Conservation (phyloP, 768 basidiomycete species). For the Naganishia randhawae region DNA sequence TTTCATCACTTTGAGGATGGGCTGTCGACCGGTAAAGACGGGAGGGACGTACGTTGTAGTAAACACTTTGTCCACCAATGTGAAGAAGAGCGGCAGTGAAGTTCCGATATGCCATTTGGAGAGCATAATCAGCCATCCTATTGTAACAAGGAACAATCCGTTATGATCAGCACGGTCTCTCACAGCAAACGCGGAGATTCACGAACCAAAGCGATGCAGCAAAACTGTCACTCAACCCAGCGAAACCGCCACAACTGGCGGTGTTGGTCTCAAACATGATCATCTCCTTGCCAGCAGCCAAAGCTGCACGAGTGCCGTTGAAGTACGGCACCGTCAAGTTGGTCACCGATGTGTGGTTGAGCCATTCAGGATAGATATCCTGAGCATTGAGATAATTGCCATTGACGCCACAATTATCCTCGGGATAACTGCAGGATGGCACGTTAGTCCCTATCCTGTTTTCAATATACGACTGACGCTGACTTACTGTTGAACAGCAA, state of each 20-base stretch:
- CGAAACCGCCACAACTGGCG: slow-evolving; percentile 57
- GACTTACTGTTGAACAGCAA: slow-evolving; percentile 50
- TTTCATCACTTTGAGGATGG: not conserved
- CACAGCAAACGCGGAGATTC: not conserved
- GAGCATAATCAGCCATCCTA: slow-evolving; percentile 57
- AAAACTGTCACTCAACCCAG: slow-evolving; percentile 61
- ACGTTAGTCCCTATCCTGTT: not conserved
- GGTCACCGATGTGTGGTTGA: slow-evolving; percentile 60
- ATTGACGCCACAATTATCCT: slow-evolving; percentile 50
- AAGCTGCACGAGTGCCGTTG: slow-evolving; percentile 54
- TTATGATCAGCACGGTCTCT: too few relatives aligned
- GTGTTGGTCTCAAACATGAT: slow-evolving; percentile 71
- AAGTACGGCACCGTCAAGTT: slow-evolving; percentile 59
- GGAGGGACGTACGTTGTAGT: slow-evolving; percentile 55
- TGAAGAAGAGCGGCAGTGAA: slow-evolving; percentile 57
- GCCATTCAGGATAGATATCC: slow-evolving; percentile 55
- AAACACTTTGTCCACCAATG: slow-evolving; percentile 57
- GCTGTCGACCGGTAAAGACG: not conserved
- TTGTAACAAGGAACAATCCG: not conserved
- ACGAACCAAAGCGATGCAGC: slow-evolving; percentile 63
- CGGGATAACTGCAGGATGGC: slow-evolving; percentile 36
- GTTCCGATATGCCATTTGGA: slow-evolving; percentile 61
- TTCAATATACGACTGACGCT: not conserved
- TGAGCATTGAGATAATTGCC: slow-evolving; percentile 50
- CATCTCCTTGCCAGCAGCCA: slow-evolving; percentile 53